Conservation (phyloP, 768 basidiomycete species). For the Lyophyllum atratum region DNA sequence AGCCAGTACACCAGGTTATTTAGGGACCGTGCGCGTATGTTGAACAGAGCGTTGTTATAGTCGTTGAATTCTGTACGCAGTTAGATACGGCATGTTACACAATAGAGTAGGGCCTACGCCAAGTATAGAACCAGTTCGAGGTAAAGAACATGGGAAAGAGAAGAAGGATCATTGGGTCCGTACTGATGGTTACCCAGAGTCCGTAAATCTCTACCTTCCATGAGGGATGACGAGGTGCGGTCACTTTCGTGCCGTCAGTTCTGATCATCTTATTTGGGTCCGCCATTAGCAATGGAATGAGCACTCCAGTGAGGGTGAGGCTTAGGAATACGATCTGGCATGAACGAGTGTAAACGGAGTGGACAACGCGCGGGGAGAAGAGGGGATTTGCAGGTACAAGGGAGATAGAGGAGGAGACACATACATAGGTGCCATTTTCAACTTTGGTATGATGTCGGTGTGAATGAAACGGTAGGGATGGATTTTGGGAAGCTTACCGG, state of each 20-base stretch:
- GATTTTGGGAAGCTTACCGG: conserved; percentile 30
- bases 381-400: not conserved
- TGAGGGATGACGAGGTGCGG: conserved; percentile 63
- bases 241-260: conserved; percentile 72
- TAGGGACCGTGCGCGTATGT: conserved; percentile 74
- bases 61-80: conserved; percentile 66
- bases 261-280: conserved; percentile 74
- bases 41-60: conserved; percentile 79
- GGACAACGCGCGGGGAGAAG: not conserved
- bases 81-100: conserved; percentile 2
- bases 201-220: conserved; percentile 78
- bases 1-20: conserved; percentile 84
- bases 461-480: not conserved
- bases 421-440: conserved; percentile 73
- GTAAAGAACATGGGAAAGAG: conserved; percentile 88
- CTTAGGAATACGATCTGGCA: conserved; percentile 72
- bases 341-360: not conserved
- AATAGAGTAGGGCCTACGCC: conserved; percentile 53
- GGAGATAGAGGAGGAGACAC: conserved; percentile 22
- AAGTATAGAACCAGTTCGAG: conserved; percentile 85
- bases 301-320: conserved; percentile 68
- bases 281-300: conserved; percentile 69
- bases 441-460: conserved; percentile 36
- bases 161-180: conserved; percentile 71
- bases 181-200: conserved; percentile 65